phyloP scores from a whole-genome alignment of 257 asterid species.

The Forsythia suspensa region DNA sequence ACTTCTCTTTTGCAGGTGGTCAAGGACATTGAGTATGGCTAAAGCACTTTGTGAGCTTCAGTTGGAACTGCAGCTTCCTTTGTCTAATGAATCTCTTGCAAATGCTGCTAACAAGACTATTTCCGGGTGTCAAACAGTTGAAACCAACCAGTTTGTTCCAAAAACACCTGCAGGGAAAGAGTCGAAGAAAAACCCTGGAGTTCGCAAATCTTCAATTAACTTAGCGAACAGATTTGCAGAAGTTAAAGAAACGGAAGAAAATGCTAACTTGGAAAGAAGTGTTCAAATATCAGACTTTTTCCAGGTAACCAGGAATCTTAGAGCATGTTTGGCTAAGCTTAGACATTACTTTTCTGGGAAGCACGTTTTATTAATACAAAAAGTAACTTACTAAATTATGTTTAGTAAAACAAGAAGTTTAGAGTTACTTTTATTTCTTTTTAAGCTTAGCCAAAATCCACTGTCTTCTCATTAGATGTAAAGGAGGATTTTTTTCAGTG shows the following conservation, averaged over 20 bases:
- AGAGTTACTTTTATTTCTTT: not conserved
- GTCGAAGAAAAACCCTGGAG: constrained; percentile 35
- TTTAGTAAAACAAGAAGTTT: not conserved
- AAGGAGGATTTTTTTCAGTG: constrained; percentile 15
- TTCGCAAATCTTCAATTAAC: constrained; percentile 24
- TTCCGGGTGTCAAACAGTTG: constrained; percentile 20
- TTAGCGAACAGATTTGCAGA: constrained; percentile 26
- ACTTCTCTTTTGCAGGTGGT: constrained; percentile 55
- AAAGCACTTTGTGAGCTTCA: constrained; percentile 83
- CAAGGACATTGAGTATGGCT: constrained; percentile 84
- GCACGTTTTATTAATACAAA: not conserved
- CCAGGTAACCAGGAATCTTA: constrained; percentile 9
- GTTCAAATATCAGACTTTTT: constrained; percentile 21
- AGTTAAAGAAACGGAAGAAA: constrained; percentile 19
- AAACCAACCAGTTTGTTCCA: constrained; percentile 39
- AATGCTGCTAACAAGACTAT: constrained; percentile 25
- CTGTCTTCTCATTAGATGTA: constrained; percentile 6
- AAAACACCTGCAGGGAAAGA: constrained; percentile 64
- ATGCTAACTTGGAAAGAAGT: constrained; percentile 12
- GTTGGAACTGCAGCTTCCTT: constrained; percentile 46
- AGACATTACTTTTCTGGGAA: not conserved
- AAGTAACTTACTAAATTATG: not conserved
- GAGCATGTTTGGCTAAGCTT: not conserved
- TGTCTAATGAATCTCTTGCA: constrained; percentile 19
- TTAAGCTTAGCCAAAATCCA: not conserved